Evolutionary conservation across 192 early-diverging fungal genomes (phyloP), one percentile per base, ranked within the genome.

Genomic region (Podochytrium sp.): DNA sequence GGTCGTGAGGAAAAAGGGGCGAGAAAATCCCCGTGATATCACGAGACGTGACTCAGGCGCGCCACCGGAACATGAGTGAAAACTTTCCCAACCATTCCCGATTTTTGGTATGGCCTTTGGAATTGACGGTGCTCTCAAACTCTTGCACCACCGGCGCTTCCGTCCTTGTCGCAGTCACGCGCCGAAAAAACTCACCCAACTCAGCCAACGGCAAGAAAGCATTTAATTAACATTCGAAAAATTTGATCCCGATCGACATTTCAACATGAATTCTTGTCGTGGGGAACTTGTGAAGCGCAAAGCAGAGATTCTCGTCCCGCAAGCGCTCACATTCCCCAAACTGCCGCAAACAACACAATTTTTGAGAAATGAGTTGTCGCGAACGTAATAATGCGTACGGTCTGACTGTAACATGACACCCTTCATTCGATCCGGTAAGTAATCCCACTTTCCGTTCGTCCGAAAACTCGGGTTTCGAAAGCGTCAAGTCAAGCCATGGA

Each of bases 401-500:
- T n/a, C n/a, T n/a, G n/a, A n/a, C n/a, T 63, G 73, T 75, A 74
- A 34, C 52, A 62, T 18, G 65, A 39, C 67, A 34, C 77, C 80
- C 56, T 32, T 73, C 3, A 75, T 39, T 40, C 71, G 59, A 37
- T 76, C 69, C 27, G 81, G 79, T 39, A 78, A 74, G 60, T 82
- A 81, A 55, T 74, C 80, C 2, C 34, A 43, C 49, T 57, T 60
- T 20, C 35, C 65, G 50, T 82, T 79, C 57, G 75, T 61, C 2
- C 53, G 55, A 68, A 80, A 82, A 16, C 77, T 76, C 12, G 85
- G 74, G 83, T 76, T 74, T 76, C 5, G 79, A 81, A 56, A 83
- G 83, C 5, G 85, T 81, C 1, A 87, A 60, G 70, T 86, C 85
- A 4, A 83, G 33, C 92, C 91, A 94, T 18, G 92, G 92, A 57